Evolutionary conservation across 352 stramenopile species (phyloP).

Genomic region (Globisporangium irregulare): DNA sequence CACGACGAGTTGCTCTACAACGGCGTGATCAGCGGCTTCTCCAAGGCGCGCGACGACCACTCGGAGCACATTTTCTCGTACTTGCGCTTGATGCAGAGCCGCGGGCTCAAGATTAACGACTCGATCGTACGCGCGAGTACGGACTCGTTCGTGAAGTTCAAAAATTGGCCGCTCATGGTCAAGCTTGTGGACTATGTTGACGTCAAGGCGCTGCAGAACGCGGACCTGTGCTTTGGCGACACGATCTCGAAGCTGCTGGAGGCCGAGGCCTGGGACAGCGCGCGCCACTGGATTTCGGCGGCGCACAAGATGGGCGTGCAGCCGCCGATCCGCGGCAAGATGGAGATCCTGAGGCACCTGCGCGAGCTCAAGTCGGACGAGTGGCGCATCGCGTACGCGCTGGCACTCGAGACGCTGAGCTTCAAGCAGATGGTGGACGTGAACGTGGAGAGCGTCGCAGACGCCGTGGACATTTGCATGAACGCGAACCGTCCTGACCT

Average conservation of each 20-base stretch:
- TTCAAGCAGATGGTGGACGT: constrained; percentile 61
- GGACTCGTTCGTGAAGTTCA: constrained; percentile 65
- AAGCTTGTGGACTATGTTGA: constrained; percentile 54
- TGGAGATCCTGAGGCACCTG: constrained; percentile 43
- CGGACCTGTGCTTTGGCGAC: constrained; percentile 65
- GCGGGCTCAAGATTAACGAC: constrained; percentile 61
- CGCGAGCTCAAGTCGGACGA: constrained; percentile 33
- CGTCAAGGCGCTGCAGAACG: constrained; percentile 39
- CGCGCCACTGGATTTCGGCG: constrained; percentile 55
- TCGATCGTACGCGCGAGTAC: constrained; percentile 72
- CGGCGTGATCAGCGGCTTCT: constrained; percentile 77
- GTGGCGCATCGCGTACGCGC: constrained; percentile 72
- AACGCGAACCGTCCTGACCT: constrained; percentile 46
- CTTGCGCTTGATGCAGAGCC: constrained; percentile 46
- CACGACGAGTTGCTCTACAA: constrained; percentile 65
- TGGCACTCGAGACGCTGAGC: constrained; percentile 67
- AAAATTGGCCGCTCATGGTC: constrained; percentile 51
- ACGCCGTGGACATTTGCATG: constrained; percentile 66
- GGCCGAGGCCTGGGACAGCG: constrained; percentile 42
- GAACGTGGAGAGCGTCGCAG: constrained; percentile 66
- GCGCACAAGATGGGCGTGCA: constrained; percentile 46
- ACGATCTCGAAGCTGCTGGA: constrained; percentile 80
- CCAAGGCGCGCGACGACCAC: constrained; percentile 69
- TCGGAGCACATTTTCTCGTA: constrained; percentile 63
- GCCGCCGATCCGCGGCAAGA: constrained; percentile 67